A percentile compares a stretch with the other conserved stretches of the same genome.
phyloP scores from a whole-genome alignment of 345 rosid genomes.

The Fremontodendron californicum region DNA sequence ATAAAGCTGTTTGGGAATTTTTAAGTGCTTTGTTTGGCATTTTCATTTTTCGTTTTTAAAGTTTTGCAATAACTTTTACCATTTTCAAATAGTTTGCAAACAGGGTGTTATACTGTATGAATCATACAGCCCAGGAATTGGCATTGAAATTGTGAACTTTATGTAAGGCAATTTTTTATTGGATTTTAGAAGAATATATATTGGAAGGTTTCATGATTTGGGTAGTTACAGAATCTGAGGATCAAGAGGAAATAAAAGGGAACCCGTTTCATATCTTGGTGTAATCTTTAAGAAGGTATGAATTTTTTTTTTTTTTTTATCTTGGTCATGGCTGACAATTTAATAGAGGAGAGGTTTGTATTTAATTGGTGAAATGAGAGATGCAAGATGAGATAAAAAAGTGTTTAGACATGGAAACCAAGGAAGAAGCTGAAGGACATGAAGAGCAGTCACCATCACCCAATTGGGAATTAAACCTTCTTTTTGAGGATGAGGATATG shows the following conservation, averaged over 20 bases:
- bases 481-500: constrained; percentile 45
- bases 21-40: constrained; percentile 15
- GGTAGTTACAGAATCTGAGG: constrained; percentile 15
- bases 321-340: constrained; percentile 2
- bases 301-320: background rate
- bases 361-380: constrained; percentile 24
- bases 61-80: background rate
- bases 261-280: constrained; percentile 6
- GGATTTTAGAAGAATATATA: constrained; percentile 4
- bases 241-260: constrained; percentile 4
- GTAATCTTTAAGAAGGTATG: background rate
- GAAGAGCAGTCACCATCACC: constrained; percentile 39
- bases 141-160: constrained; percentile 19
- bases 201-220: constrained; percentile 11
- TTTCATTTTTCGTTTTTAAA: background rate
- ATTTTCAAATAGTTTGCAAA: background rate
- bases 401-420: constrained; percentile 39
- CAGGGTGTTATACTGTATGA: constrained; percentile 12
- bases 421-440: constrained; percentile 42
- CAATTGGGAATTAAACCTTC: constrained; percentile 22
- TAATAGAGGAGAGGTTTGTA: constrained; percentile 20
- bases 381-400: constrained; percentile 30
- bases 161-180: background rate
- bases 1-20: constrained; percentile 9
- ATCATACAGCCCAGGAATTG: background rate